Conservation (phyloP, 768 basidiomycete species). For the Cantharellus cinnabarinus region DNA sequence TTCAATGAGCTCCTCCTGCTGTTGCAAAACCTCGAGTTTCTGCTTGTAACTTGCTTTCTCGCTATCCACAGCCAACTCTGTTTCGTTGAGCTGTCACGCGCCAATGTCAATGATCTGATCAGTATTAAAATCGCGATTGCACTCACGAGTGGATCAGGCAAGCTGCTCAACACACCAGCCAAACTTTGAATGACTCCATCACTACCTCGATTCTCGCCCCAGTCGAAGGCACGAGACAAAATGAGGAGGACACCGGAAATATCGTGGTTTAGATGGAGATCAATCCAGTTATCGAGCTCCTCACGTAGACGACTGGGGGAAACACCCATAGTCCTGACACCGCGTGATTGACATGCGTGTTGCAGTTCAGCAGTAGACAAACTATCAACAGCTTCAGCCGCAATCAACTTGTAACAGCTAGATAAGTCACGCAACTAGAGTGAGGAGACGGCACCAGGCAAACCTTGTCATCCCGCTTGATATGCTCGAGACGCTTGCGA, state of each 20-base stretch:
- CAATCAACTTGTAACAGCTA: constrained; percentile 58
- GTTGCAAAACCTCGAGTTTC: constrained; percentile 91
- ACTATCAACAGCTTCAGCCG: constrained; percentile 72
- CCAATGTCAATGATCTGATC: background rate
- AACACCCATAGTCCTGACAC: constrained; percentile 72
- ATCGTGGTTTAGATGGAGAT: constrained; percentile 70
- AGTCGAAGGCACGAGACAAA: constrained; percentile 86
- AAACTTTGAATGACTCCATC: constrained; percentile 67
- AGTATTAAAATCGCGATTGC: background rate
- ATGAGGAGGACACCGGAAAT: constrained; percentile 89
- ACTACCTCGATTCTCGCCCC: constrained; percentile 47
- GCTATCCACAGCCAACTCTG: constrained; percentile 87
- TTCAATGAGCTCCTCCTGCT: constrained; percentile 98
- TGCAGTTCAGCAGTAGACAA: constrained; percentile 85
- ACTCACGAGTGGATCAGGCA: constrained; percentile 85
- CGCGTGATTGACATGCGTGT: constrained; percentile 81
- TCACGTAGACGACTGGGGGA: constrained; percentile 78
- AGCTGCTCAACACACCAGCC: constrained; percentile 73
- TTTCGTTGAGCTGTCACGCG: constrained; percentile 64
- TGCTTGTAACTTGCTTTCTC: constrained; percentile 93
- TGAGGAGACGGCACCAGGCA: constrained; percentile 2
- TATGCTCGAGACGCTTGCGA: constrained; percentile 55
- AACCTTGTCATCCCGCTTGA: constrained; percentile 70
- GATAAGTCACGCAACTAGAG: background rate
- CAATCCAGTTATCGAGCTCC: constrained; percentile 83